Evolutionary conservation across 2,329 filamentous ascomycete genomes (phyloP), one percentile per base, ranked within the genome.

Genomic region (Coniochaeta sp.): DNA sequence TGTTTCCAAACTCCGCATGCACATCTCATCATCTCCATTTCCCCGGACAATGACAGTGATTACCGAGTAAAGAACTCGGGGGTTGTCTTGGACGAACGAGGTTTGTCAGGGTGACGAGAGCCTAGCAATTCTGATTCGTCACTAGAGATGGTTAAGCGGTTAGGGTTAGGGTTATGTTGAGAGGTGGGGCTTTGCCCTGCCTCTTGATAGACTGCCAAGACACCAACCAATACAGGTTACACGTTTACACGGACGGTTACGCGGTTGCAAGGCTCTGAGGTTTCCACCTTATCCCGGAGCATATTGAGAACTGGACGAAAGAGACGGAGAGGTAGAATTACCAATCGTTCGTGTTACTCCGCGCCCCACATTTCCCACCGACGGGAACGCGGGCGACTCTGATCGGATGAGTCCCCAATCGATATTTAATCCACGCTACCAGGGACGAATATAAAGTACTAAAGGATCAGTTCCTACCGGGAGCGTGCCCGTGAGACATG

Each of bases 41-140:
- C 30, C 55, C 55, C 55, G 32, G 55, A 42, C 42, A 42, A 58
- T 36, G 58, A 14, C 61, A 59, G n/a, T 59, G 55, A 58, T 59
- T 55, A 30, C 61, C 62, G 42, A n/a, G 32, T 6, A 34, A 34
- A 34, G 32, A 34, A 6, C 12, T 34, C 12, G 32, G 9, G 16
- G 22, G 44, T 28, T 32, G 30, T 32, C 30, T 32, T 32, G 30
- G 30, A 6, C 4, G 4, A 12, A 42, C n/a, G n/a, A 42, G 40
- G 19, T 42, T 42, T 50, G 44, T 42, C 44, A 9, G 6, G 10
- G 19, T 50, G 44, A 14, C 44, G 19, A 22, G 19, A 10, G n/a
- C 12, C 19, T 44, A 6, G 22, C 3, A 4, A n/a, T n/a, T 50
- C 44, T 26, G 44, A 24, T 50, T 50, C 34, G 34, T 38, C 34